phyloP scores from a whole-genome alignment of 371 early-diverging fungal genomes.

The Rhizopus stolonifer region DNA sequence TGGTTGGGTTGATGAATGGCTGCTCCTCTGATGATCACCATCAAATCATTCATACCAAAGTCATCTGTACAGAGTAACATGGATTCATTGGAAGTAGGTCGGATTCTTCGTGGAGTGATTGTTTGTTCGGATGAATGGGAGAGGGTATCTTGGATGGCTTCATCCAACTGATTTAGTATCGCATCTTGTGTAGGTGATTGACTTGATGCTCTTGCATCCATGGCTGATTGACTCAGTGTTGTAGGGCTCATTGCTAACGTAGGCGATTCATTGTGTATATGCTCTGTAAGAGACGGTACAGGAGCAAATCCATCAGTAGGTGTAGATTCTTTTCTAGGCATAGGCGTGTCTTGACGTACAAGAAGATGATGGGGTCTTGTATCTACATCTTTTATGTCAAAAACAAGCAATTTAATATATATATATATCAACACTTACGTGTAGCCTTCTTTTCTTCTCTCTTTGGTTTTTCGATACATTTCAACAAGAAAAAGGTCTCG shows the following conservation, averaged over 20 bases:
- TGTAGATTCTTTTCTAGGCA: constrained; percentile 29
- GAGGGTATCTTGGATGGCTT: constrained; percentile 19
- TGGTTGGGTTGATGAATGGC: constrained; percentile 8
- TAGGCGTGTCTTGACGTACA: constrained; percentile 46
- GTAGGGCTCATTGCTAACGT: too few relatives aligned
- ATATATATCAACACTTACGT: neutral
- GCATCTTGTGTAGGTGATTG: too few relatives aligned
- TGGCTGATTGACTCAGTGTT: too few relatives aligned
- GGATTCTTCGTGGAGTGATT: neutral
- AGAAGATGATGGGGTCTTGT: constrained; percentile 33
- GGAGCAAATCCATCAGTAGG: constrained; percentile 10
- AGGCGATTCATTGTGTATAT: constrained; percentile 6
- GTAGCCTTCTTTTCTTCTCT: neutral
- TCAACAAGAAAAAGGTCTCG: constrained; percentile 44
- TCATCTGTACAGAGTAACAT: constrained; percentile 41
- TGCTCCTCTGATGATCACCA: constrained; percentile 49
- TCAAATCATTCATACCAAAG: constrained; percentile 53
- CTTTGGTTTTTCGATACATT: constrained; percentile 13
- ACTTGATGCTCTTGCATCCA: too few relatives aligned
- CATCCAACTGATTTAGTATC: constrained; percentile 18
- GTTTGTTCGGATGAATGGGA: constrained; percentile 7
- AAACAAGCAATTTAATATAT: neutral
- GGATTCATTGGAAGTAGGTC: constrained; percentile 32
- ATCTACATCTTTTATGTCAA: neutral
- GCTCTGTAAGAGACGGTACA: constrained; percentile 12